Conservation (phyloP, 1,139 yeast species). For the Suhomyces chickasaworum region DNA sequence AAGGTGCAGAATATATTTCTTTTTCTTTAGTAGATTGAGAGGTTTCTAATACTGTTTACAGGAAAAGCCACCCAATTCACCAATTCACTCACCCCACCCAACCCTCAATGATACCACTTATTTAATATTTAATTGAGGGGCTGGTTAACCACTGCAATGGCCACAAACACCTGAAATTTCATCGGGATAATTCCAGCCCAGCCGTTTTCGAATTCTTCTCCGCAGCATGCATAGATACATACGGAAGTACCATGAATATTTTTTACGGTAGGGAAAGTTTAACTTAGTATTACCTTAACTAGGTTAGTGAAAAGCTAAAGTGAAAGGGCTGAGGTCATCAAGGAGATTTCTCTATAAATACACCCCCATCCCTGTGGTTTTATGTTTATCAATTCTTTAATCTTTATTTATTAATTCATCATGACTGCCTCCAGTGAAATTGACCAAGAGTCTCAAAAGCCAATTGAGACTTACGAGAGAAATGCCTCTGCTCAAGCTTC, state of each 20-base stretch:
- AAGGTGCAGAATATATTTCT: background rate
- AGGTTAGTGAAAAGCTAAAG: background rate
- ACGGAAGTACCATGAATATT: background rate
- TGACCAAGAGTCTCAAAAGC: constrained; percentile 35
- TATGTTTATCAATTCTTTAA: background rate
- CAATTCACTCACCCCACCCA: background rate
- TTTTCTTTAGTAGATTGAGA: too few relatives aligned
- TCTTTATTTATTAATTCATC: background rate
- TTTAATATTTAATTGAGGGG: background rate
- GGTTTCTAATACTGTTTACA: background rate
- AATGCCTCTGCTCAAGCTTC: constrained; percentile 17
- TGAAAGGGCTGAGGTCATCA: background rate
- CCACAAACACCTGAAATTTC: constrained; percentile 1
- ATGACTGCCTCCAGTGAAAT: constrained; percentile 23
- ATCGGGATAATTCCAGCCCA: constrained; percentile 1
- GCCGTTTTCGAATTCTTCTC: constrained; percentile 4
- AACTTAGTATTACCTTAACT: background rate
- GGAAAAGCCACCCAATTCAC: background rate
- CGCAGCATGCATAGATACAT: constrained; percentile 6
- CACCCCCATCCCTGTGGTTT: background rate
- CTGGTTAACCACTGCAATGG: background rate
- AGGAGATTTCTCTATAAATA: background rate
- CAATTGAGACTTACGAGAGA: constrained; percentile 34
- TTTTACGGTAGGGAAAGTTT: background rate
- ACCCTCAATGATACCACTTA: too few relatives aligned